Conservation (phyloP, 805 yeast species). For the Yarrowia sp. region DNA sequence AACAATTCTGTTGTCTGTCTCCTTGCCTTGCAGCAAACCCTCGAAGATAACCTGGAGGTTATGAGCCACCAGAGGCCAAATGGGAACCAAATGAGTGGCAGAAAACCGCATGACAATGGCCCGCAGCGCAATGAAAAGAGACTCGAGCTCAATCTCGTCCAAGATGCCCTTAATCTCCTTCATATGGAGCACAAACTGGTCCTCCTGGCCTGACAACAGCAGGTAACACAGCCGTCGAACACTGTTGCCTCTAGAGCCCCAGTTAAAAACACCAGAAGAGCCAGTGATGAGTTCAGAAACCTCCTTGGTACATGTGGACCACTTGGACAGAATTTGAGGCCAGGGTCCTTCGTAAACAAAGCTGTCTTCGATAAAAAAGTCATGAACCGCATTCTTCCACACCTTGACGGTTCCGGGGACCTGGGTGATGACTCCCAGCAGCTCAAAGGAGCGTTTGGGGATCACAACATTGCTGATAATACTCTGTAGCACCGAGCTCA, state of each 20-base stretch:
- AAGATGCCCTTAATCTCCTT: constrained; percentile 48
- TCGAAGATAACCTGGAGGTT: constrained; percentile 54
- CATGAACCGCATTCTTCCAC: constrained; percentile 66
- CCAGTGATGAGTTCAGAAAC: constrained; percentile 43
- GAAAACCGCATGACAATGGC: constrained; percentile 61
- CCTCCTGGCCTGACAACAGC: constrained; percentile 57
- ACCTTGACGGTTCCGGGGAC: constrained; percentile 43
- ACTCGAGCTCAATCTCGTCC: constrained; percentile 41
- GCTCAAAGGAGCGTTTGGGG: constrained; percentile 37
- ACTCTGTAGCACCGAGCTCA: constrained; percentile 46
- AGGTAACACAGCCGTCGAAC: constrained; percentile 64
- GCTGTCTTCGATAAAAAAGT: constrained; percentile 56
- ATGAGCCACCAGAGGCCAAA: constrained; percentile 67
- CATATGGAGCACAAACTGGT: constrained; percentile 49
- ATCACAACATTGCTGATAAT: constrained; percentile 46
- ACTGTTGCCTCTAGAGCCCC: constrained; percentile 52
- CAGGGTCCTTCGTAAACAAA: constrained; percentile 54
- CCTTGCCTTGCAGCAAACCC: constrained; percentile 34
- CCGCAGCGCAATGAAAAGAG: constrained; percentile 58
- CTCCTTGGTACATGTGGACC: constrained; percentile 66
- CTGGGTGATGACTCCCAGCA: constrained; percentile 42
- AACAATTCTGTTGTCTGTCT: constrained; percentile 11
- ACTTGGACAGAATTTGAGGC: constrained; percentile 53
- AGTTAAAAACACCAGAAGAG: constrained; percentile 65
- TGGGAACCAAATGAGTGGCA: constrained; percentile 58